These are phyloP conservation scores for Aechmea fasciata DNA, from an alignment of 176 grass and related monocot species.

Conservation along the genomic window DNA sequence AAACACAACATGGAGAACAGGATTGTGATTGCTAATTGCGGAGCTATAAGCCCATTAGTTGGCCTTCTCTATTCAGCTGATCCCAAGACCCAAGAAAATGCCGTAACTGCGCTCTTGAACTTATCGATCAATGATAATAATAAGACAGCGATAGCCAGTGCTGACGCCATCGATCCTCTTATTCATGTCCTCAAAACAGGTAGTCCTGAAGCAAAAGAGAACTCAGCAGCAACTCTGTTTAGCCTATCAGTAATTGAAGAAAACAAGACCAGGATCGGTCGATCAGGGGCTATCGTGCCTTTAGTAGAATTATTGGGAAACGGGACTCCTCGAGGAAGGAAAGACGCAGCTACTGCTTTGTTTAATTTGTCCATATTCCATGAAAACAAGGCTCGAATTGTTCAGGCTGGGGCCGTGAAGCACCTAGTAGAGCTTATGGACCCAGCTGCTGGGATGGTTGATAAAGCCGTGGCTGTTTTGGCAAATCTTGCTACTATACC, in stretches of 20 bases:
- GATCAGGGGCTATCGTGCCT: conserved; percentile 60
- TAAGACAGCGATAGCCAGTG: conserved; percentile 56
- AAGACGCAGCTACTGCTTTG: conserved; percentile 75
- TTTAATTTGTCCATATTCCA: conserved; percentile 76
- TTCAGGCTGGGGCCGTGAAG: conserved; percentile 63
- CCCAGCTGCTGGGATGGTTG: conserved; percentile 72
- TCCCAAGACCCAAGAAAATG: conserved; percentile 51
- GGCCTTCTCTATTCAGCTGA: conserved; percentile 63
- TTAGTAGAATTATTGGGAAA: conserved; percentile 56
- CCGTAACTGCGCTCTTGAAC: conserved; percentile 67
- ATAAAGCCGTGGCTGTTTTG: conserved; percentile 77
- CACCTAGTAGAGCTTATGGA: conserved; percentile 86
- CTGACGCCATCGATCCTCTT: conserved; percentile 54
- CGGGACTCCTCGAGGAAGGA: conserved; percentile 69
- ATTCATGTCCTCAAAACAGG: conserved; percentile 63
- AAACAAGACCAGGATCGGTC: conserved; percentile 61
- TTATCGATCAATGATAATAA: conserved; percentile 81
- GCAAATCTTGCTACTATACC: conserved; percentile 62
- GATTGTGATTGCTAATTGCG: conserved; percentile 43
- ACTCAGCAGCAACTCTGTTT: conserved; percentile 70
- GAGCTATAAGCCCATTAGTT: conserved; percentile 55
- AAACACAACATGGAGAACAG: conserved; percentile 66
- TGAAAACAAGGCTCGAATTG: conserved; percentile 63
- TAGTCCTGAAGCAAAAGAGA: conserved; percentile 75
- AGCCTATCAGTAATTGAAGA: conserved; percentile 76